Evolutionary conservation across 345 rosid species (phyloP), one percentile per base, ranked within the genome.

Genomic region (Gossypium turneri): DNA sequence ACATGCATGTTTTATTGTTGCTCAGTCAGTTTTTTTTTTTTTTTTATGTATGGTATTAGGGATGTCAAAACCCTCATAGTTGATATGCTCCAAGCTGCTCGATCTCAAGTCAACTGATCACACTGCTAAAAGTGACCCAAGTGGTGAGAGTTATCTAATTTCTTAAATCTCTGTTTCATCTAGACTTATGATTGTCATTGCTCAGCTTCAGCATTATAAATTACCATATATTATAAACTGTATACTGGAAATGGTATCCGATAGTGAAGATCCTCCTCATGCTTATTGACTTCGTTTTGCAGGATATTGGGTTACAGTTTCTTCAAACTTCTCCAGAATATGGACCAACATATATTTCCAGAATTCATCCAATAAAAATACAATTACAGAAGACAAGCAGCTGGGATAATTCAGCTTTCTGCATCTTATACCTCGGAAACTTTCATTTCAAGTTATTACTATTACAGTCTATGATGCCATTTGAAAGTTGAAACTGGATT

Each of bases 31-130:
- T 34, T 4, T 34, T 34, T 34, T 27, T 24, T 48, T 4, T n/a
- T 29, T 34, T 38, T 17, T 51, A 45, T 77, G 75, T 47, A 3
- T 67, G 63, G 63, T 38, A 65, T 15, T 76, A 94, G 98, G 93
- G 97, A 90, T 84, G 92, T 92, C 82, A 94, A 94, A 85, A 92
- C 90, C 69, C 81, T 92, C 24, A 77, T 92, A 17, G 93, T 94
- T 79, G 98, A 94, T 72, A 89, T 94, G 98, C 97, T 92, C 76
- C 90, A 87, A 85, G 89, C 92, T 78, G 97, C 91, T 2, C 82
- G 79, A 73, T 75, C 87, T 50, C 77, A 82, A 67, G 25, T 10
- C 59, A 51, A 69, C 45, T 69, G 43, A 69, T 59, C 51, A 17
- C 24, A 29, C 45, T 27, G 59, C 45, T 50, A 27, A 51, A 51